A percentile compares a stretch with the other conserved stretches of the same genome.
Conservation (phyloP, 768 basidiomycete genomes). For the Podaxis sp. region DNA sequence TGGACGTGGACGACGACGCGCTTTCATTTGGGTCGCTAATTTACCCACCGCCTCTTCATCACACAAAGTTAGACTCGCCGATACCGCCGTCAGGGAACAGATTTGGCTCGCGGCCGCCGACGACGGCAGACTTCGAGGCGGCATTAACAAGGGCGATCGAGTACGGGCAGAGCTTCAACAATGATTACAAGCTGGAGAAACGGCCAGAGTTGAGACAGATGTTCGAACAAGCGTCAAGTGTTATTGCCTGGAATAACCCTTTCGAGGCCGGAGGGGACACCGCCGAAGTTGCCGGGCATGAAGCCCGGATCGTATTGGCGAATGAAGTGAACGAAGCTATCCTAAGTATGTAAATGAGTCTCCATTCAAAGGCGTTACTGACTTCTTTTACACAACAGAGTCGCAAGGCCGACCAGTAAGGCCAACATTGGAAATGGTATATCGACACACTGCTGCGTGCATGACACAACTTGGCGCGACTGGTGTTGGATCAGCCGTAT, state of each 20-base stretch:
- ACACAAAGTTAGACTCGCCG: constrained; percentile 3
- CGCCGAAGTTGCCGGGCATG: constrained; percentile 66
- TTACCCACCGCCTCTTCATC: constrained; percentile 14
- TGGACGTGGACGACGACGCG: constrained; percentile 57
- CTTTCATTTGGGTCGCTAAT: constrained; percentile 5
- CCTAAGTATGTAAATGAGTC: constrained; percentile 52
- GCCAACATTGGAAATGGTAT: constrained; percentile 74
- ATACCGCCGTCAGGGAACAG: constrained; percentile 16
- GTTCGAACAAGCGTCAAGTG: constrained; percentile 73
- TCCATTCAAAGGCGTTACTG: constrained; percentile 4
- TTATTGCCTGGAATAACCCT: constrained; percentile 80
- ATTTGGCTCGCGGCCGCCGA: constrained; percentile 11
- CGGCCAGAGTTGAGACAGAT: constrained; percentile 64
- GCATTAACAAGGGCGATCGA: constrained; percentile 63
- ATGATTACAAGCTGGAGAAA: constrained; percentile 62
- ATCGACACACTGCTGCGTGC: constrained; percentile 69
- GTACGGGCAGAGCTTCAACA: constrained; percentile 72
- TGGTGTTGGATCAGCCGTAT: constrained; percentile 76
- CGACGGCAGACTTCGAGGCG: constrained; percentile 42
- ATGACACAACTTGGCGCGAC: constrained; percentile 69
- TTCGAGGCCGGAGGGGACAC: constrained; percentile 62
- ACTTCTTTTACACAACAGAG: constrained; percentile 38
- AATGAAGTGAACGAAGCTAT: constrained; percentile 82
- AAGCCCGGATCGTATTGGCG: constrained; percentile 62
- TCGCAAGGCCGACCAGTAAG: constrained; percentile 73